Conservation (phyloP, 495 filamentous ascomycete species). For the Penicillium paxilli region DNA sequence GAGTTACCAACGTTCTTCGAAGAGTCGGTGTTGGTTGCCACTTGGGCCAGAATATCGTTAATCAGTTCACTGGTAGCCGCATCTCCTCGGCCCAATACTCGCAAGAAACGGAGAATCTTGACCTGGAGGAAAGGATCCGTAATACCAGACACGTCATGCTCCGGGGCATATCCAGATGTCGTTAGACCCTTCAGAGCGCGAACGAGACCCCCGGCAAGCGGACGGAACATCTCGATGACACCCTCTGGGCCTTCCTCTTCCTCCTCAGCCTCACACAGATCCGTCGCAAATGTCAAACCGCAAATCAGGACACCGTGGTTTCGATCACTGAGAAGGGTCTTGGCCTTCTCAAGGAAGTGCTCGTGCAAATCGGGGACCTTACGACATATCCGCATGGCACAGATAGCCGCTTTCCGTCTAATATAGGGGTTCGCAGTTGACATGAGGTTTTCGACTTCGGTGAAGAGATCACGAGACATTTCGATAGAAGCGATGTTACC, state of each 20-base stretch:
- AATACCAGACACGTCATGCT: conserved; percentile 97
- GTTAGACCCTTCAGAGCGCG: conserved; percentile 87
- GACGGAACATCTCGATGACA: conserved; percentile 85
- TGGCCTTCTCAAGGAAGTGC: conserved; percentile 92
- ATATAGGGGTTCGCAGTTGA: conserved; percentile 96
- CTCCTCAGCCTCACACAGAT: conserved; percentile 88
- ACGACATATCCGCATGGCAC: conserved; percentile 98
- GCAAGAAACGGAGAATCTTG: conserved; percentile 84
- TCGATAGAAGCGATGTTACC: conserved; percentile 97
- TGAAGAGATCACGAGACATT: conserved; percentile 97
- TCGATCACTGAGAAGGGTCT: conserved; percentile 80
- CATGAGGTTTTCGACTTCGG: conserved; percentile 87
- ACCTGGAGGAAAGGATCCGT: conserved; percentile 99
- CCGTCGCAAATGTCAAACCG: conserved; percentile 86
- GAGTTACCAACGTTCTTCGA: conserved; percentile 98
- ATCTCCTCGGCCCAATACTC: conserved; percentile 86
- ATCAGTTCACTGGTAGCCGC: conserved; percentile 90
- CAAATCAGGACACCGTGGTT: conserved; percentile 96
- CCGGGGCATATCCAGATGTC: conserved; percentile 93
- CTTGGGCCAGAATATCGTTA: conserved; percentile 97
- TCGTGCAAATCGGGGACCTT: conserved; percentile 98
- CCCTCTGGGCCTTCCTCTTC: conserved; percentile 83
- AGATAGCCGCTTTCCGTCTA: conserved; percentile 94
- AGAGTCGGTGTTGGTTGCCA: conserved; percentile 96
- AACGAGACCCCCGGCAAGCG: conserved; percentile 75